Evolutionary conservation across 2,329 filamentous ascomycete species (phyloP).

Genomic region (Beauveria sp.): DNA sequence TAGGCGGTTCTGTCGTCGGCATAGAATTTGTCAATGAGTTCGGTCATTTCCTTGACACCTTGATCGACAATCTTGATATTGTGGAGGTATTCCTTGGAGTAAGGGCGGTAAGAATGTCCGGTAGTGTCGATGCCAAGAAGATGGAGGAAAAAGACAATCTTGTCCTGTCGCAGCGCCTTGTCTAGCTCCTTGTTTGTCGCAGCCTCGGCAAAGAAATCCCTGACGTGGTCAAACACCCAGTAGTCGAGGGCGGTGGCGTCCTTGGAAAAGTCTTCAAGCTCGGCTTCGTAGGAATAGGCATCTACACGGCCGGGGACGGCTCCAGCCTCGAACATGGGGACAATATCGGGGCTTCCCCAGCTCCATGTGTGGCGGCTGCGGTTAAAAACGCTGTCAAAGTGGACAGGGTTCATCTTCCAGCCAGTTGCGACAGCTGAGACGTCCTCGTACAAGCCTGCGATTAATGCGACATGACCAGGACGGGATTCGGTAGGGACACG

Average conservation of each 20-base stretch:
- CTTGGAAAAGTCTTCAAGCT: slow-evolving; percentile 83
- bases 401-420: slow-evolving; percentile 96
- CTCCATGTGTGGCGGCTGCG: slow-evolving; percentile 95
- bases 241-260: slow-evolving; percentile 75
- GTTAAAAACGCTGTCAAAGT: slow-evolving; percentile 99
- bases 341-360: slow-evolving; percentile 95
- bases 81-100: slow-evolving; percentile 88
- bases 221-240: slow-evolving; percentile 95
- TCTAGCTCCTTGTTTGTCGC: slow-evolving; percentile 69
- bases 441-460: slow-evolving; percentile 94
- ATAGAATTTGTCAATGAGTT: slow-evolving; percentile 81
- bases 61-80: slow-evolving; percentile 93
- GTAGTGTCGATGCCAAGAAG: slow-evolving; percentile 86
- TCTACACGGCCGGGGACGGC: slow-evolving; percentile 81
- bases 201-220: slow-evolving; percentile 75
- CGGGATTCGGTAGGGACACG: slow-evolving; percentile 94
- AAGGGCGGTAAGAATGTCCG: slow-evolving; percentile 79
- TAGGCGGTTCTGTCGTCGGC: slow-evolving; percentile 79
- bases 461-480: slow-evolving; percentile 92
- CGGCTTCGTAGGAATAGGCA: slow-evolving; percentile 73
- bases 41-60: slow-evolving; percentile 76
- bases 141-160: slow-evolving; percentile 91
- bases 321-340: slow-evolving; percentile 96
- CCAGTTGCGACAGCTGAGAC: slow-evolving; percentile 95
- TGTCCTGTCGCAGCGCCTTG: slow-evolving; percentile 67